These are phyloP conservation scores for Scalesia atractyloides DNA, from an alignment of 129 eudicot genomes.

Conservation along the genomic window DNA sequence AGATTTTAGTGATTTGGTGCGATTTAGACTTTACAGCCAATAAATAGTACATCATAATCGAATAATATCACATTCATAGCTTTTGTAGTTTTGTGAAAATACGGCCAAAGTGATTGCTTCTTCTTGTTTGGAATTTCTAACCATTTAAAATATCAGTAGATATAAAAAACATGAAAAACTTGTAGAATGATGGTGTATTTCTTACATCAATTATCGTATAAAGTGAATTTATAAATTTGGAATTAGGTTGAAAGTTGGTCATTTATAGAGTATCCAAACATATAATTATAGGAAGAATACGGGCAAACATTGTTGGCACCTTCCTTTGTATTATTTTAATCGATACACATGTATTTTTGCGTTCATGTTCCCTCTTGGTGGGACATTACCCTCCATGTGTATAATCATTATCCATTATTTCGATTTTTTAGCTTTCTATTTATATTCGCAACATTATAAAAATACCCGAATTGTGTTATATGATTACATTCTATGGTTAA, in stretches of 20 bases:
- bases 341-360: constrained; percentile 32
- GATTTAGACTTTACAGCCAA: neutral
- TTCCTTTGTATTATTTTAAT: constrained; percentile 25
- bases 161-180: neutral
- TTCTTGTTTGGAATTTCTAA: neutral
- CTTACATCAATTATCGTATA: neutral
- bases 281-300: neutral
- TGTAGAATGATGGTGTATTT: neutral
- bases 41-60: neutral
- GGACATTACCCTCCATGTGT: constrained; percentile 24
- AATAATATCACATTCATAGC: constrained; percentile 9
- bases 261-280: neutral
- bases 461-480: too few relatives aligned
- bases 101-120: neutral
- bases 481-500: too few relatives aligned
- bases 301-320: constrained; percentile 23
- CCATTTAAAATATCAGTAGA: neutral
- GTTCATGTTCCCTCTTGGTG: constrained; percentile 34
- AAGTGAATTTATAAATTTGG: neutral
- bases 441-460: neutral
- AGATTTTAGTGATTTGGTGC: too few relatives aligned
- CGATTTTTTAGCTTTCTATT: neutral
- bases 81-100: constrained; percentile 5
- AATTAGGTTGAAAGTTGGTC: constrained; percentile 28
- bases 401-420: constrained; percentile 26